Percentiles rank a stretch among this genome's conserved stretches.
Conservation (phyloP, 768 basidiomycete genomes). For the Kwoniella bestiolae region DNA sequence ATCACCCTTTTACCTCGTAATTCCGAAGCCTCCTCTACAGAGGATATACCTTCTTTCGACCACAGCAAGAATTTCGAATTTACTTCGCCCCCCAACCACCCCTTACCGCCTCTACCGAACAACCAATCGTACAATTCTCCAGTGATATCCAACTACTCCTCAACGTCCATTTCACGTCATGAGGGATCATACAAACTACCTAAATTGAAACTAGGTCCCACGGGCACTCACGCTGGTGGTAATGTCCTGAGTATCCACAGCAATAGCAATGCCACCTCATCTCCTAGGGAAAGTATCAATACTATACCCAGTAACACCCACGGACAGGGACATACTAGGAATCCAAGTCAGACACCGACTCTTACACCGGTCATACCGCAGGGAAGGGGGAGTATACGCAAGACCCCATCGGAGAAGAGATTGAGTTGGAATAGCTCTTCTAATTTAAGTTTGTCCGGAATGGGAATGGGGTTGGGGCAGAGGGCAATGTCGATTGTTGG, state of each 20-base stretch:
- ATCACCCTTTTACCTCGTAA: slow-evolving; percentile 30
- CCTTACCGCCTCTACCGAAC: slow-evolving; percentile 6
- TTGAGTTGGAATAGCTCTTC: slow-evolving; percentile 8
- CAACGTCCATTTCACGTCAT: not conserved
- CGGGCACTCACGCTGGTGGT: not conserved
- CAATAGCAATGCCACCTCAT: not conserved
- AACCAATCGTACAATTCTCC: slow-evolving; percentile 14
- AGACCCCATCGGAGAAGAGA: slow-evolving; percentile 9
- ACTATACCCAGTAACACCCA: not conserved
- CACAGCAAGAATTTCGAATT: not conserved
- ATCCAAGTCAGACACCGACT: not conserved
- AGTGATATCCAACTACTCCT: slow-evolving; percentile 1
- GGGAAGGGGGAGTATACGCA: slow-evolving; percentile 4
- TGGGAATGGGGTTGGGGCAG: slow-evolving; percentile 2
- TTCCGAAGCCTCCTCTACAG: slow-evolving; percentile 6
- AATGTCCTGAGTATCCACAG: not conserved
- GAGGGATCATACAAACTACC: slow-evolving; percentile 29
- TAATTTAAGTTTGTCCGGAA: not conserved
- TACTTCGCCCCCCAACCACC: slow-evolving; percentile 11
- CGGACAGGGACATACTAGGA: not conserved
- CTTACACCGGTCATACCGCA: slow-evolving; percentile 5
- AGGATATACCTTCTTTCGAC: not conserved
- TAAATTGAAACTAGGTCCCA: slow-evolving; percentile 33
- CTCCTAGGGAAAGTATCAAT: slow-evolving; percentile 10
- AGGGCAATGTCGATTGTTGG: slow-evolving; percentile 22